A percentile compares a stretch with the other conserved stretches of the same genome.
These are phyloP conservation scores for Acer saccharum DNA, from an alignment of 345 rosid species.

Conservation along the genomic window DNA sequence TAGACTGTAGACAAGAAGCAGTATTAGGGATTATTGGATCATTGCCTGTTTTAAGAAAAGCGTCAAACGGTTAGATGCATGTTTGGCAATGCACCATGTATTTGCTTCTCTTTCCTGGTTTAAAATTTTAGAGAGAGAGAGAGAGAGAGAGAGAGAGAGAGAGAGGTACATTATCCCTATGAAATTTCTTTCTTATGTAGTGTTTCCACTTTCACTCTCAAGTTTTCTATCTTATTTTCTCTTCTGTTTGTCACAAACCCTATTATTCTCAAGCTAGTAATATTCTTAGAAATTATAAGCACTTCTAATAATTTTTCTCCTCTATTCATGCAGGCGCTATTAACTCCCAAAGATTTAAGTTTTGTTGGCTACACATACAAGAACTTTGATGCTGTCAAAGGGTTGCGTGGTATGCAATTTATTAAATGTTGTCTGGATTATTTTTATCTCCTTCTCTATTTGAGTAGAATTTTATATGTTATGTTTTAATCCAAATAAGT, in stretches of 20 bases:
- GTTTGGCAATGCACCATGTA: neutral
- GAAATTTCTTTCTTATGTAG: neutral
- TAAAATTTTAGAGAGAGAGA: neutral
- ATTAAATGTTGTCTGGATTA: neutral
- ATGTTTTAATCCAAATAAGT: neutral
- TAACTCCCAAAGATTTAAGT: conserved; percentile 88
- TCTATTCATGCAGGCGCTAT: conserved; percentile 57
- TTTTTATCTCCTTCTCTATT: neutral
- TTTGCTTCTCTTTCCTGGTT: neutral
- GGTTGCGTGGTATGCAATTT: conserved; percentile 57
- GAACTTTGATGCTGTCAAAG: conserved; percentile 96
- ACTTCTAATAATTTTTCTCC: conserved; percentile 14
- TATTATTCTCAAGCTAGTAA: neutral
- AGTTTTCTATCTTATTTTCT: neutral
- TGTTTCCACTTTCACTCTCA: neutral
- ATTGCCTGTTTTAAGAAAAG: neutral
- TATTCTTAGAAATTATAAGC: neutral
- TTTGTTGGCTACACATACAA: conserved; percentile 97
- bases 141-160: neutral
- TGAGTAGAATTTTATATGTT: neutral
- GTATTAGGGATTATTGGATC: neutral
- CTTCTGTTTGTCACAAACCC: conserved; percentile 2
- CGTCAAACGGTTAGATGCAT: neutral
- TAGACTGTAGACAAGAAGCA: neutral
- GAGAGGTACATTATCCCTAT: neutral